Percentiles rank a stretch among this genome's conserved stretches.
These are phyloP conservation scores for Penstemon newberryi DNA, from an alignment of 257 asterid genomes.

Conservation along the genomic window DNA sequence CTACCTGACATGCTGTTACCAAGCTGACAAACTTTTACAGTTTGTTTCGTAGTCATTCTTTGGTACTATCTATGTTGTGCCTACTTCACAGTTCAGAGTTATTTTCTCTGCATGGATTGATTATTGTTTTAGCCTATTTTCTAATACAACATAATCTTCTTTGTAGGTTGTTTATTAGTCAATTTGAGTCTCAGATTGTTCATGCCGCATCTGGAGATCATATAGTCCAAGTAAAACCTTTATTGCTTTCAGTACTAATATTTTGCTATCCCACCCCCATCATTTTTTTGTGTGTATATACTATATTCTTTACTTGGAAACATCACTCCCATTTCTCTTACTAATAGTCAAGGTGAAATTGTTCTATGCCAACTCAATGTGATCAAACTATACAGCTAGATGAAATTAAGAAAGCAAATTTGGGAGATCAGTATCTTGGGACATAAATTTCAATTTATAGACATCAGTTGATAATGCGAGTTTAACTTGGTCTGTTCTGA, in stretches of 20 bases:
- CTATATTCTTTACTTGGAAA: conserved; percentile 3
- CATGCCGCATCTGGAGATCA: conserved; percentile 55
- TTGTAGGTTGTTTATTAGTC: conserved; percentile 73
- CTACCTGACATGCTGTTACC: conserved; percentile 23
- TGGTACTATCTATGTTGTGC: background rate
- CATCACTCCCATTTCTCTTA: conserved; percentile 21
- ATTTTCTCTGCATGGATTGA: conserved; percentile 3
- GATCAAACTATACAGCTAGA: conserved; percentile 34
- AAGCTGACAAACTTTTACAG: background rate
- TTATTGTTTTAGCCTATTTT: conserved; percentile 16
- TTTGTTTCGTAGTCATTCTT: background rate
- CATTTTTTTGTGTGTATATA: background rate
- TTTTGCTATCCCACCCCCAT: conserved; percentile 12
- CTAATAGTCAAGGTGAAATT: conserved; percentile 29
- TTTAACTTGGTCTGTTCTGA: background rate
- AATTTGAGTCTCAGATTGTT: conserved; percentile 48
- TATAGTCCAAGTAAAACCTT: conserved; percentile 52
- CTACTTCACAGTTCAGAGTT: conserved; percentile 5
- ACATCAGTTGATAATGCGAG: conserved; percentile 31
- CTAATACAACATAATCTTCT: conserved; percentile 24
- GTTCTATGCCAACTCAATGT: conserved; percentile 33
- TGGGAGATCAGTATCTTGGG: conserved; percentile 27
- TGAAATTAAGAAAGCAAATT: conserved; percentile 32
- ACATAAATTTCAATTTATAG: conserved; percentile 27
- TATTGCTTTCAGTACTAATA: conserved; percentile 26